Conservation (phyloP, 2,329 filamentous ascomycete genomes). For the Dothideomycetes sp. region DNA sequence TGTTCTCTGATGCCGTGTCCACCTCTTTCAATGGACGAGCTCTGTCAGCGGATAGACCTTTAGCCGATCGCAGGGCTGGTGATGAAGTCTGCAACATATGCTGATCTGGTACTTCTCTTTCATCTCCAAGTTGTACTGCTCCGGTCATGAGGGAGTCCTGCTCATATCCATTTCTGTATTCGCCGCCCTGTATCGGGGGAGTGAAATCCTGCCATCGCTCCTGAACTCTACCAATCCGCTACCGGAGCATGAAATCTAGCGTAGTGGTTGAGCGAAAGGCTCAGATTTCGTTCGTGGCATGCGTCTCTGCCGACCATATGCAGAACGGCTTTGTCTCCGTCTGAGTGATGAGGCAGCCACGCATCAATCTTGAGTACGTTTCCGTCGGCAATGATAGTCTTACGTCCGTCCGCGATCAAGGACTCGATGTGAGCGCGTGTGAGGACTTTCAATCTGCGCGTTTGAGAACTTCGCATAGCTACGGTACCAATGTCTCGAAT, state of each 20-base stretch:
- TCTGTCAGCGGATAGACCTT: conserved; percentile 43
- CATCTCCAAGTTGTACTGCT: not conserved
- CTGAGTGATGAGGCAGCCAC: conserved; percentile 84
- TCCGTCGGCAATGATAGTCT: conserved; percentile 69
- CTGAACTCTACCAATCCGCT: conserved; percentile 69
- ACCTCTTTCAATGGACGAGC: conserved; percentile 14
- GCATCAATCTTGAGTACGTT: conserved; percentile 78
- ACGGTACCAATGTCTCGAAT: too few relatives aligned
- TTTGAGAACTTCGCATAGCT: too few relatives aligned
- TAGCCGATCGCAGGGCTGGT: conserved; percentile 25
- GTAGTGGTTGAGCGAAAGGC: conserved; percentile 84
- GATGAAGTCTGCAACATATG: conserved; percentile 3
- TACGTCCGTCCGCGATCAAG: conserved; percentile 69
- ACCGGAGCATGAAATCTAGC: conserved; percentile 63
- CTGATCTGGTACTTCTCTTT: not conserved
- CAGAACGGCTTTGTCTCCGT: conserved; percentile 77
- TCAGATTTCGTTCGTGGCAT: conserved; percentile 84
- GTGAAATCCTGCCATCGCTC: conserved; percentile 75
- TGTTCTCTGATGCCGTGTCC: conserved; percentile 9
- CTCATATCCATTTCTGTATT: conserved; percentile 48
- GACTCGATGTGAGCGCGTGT: conserved; percentile 53
- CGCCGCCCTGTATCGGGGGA: conserved; percentile 80
- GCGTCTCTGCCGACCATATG: conserved; percentile 64
- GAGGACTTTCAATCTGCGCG: too few relatives aligned
- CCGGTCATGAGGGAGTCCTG: conserved; percentile 16